Conservation (phyloP, 2,329 filamentous ascomycete genomes). For the Scytalidium lignicola region DNA sequence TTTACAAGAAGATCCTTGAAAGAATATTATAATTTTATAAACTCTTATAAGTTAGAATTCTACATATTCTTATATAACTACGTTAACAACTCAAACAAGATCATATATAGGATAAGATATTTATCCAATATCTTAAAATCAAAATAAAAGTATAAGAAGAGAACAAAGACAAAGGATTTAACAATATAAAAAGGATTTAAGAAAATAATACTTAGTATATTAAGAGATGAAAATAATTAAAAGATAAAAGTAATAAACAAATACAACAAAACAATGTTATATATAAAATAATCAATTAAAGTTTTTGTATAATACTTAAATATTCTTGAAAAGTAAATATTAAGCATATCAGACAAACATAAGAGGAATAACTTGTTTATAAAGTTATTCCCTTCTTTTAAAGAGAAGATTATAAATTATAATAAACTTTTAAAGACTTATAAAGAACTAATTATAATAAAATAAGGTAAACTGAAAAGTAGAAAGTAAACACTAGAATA, state of each 20-base stretch:
- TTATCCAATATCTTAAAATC: background rate
- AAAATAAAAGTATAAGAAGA: background rate
- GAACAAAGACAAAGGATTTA: background rate
- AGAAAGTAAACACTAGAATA: background rate
- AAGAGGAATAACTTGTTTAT: background rate
- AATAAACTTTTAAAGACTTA: background rate
- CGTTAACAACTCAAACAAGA: background rate
- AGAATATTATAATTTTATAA: background rate
- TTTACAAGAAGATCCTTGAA: too few relatives aligned
- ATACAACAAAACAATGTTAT: background rate
- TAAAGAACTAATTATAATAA: background rate
- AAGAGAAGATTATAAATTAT: background rate
- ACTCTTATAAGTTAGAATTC: background rate
- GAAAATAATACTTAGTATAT: background rate
- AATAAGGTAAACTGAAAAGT: background rate
- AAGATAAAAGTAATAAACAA: background rate
- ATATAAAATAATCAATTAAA: background rate
- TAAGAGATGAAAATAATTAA: background rate
- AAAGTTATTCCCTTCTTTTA: background rate
- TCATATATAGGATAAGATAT: background rate
- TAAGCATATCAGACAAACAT: background rate
- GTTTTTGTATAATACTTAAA: background rate
- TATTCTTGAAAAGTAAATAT: background rate
- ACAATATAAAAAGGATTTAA: background rate
- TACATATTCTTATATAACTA: background rate